phyloP scores from a whole-genome alignment of 345 rosid species.

The Populus deltoides region DNA sequence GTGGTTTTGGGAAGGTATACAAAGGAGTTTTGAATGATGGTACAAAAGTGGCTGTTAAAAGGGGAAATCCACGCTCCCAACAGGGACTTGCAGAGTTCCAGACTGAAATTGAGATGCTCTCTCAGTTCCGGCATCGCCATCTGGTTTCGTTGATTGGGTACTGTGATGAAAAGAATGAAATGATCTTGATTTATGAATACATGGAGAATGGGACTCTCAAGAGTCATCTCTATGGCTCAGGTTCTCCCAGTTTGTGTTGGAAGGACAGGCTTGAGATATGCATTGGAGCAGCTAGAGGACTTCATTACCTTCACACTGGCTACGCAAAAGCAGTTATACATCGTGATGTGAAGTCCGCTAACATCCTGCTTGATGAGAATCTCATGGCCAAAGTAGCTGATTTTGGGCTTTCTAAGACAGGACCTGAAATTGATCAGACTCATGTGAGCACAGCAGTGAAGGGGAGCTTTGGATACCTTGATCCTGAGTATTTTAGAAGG shows the following conservation, averaged over 20 bases:
- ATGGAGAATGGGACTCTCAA: constrained; percentile 38
- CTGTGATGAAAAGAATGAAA: constrained; percentile 35
- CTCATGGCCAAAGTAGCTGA: constrained; percentile 33
- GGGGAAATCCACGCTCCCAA: constrained; percentile 34
- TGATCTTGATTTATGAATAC: constrained; percentile 37
- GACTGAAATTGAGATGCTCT: constrained; percentile 37
- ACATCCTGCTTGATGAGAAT: constrained; percentile 28
- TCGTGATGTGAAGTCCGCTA: constrained; percentile 35
- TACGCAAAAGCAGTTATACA: constrained; percentile 29
- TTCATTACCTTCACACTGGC: constrained; percentile 32
- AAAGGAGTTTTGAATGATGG: constrained; percentile 22
- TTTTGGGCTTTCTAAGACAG: constrained; percentile 87
- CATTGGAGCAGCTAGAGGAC: constrained; percentile 30
- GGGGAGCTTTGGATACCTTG: constrained; percentile 91
- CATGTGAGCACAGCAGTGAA: constrained; percentile 96
- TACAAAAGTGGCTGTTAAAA: constrained; percentile 30
- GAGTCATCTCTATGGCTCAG: constrained; percentile 32
- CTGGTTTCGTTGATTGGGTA: constrained; percentile 34
- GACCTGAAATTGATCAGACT: constrained; percentile 91
- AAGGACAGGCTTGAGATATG: constrained; percentile 31
- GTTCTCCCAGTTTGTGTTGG: constrained; percentile 26
- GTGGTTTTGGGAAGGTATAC: constrained; percentile 38
- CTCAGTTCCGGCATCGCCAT: constrained; percentile 38
- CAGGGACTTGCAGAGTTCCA: constrained; percentile 38
- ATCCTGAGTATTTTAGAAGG: constrained; percentile 86